Base-by-base conservation (phyloP, 2,329 filamentous ascomycete genomes). In the Didymella sp. region DNA sequence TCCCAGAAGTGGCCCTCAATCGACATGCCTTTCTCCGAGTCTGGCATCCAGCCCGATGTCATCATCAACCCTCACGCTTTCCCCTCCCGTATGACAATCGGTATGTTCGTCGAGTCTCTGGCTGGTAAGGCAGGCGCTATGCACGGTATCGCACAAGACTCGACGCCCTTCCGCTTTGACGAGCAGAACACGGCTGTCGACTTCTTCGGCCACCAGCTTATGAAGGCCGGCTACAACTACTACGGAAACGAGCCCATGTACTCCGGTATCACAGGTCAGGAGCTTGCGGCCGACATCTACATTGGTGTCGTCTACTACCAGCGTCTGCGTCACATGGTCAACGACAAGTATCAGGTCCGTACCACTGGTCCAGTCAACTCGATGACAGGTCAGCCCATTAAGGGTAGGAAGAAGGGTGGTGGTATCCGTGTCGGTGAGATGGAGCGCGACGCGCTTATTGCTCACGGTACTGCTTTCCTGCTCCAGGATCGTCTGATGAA, bases 41-140 rank as follows among this genome's bases (percentile, higher is more conserved):
- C 90, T 6, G 95, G 95, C 51, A 98, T 99, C 59, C 93, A 97
- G 73, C 95, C 95, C 9, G 95, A 99, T 77, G 84, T 96, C 70
- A 99, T 99, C 78, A 99, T 99, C 83, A 99, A 99, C 80, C 95
- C 95, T 37, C 95, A 99, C 84, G 95, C 95, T 73, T 99, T 99
- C 84, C 95, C 95, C 7, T 98, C 94, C 42, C 93, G 95, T 78
- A 99, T 99, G 95, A 99, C 95, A 19, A 99, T 99, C 73, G 95
- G 95, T 73, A 98, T 98, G 91, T 98, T 99, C 78, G 87, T 99
- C 73, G 95, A 99, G 81, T 97, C 93, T 5, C 84, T 99, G 49
- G 95, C 95, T 9, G 95, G 95, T 59, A 99, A 99, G 80, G 87
- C 94, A 9, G 95, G 95, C 43, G 91, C 94, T 13, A 85, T 99